A percentile compares a stretch with the other conserved stretches of the same genome.
phyloP scores from a whole-genome alignment of 1,284 basidiomycete species.

The Boletus sp. region DNA sequence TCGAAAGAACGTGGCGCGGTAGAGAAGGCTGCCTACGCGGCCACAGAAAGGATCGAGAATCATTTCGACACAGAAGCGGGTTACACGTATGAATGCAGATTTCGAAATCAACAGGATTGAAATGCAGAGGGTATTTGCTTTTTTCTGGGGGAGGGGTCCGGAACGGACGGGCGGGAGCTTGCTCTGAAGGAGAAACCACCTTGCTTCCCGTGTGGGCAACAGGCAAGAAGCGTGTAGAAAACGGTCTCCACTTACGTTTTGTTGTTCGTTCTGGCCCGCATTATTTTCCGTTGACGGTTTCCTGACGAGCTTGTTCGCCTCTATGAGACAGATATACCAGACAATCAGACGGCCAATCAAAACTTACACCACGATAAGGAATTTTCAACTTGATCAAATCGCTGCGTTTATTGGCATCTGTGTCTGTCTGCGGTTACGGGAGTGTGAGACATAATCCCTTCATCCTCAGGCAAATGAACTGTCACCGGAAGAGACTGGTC shows the following conservation, averaged over 20 bases:
- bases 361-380: slow-evolving; percentile 23
- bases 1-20: slow-evolving; percentile 28
- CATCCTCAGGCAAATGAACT: not conserved
- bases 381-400: slow-evolving; percentile 28
- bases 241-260: slow-evolving; percentile 14
- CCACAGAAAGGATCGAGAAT: slow-evolving; percentile 30
- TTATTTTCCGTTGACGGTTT: slow-evolving; percentile 9
- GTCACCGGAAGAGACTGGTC: slow-evolving; percentile 15
- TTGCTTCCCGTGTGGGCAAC: not conserved
- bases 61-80: slow-evolving; percentile 25
- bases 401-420: slow-evolving; percentile 16
- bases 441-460: slow-evolving; percentile 10
- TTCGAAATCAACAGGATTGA: slow-evolving; percentile 21
- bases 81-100: slow-evolving; percentile 31
- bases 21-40: slow-evolving; percentile 21
- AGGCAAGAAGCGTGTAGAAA: not conserved
- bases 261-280: slow-evolving; percentile 1
- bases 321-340: slow-evolving; percentile 5
- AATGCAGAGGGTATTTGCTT: not conserved
- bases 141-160: slow-evolving; percentile 6
- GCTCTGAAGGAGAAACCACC: slow-evolving; percentile 2
- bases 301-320: slow-evolving; percentile 11
- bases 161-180: not conserved
- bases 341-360: not conserved
- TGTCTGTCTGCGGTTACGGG: slow-evolving; percentile 10